These are phyloP conservation scores for Hanseniaspora guilliermondii DNA, from an alignment of 805 yeast species.

Conservation along the genomic window DNA sequence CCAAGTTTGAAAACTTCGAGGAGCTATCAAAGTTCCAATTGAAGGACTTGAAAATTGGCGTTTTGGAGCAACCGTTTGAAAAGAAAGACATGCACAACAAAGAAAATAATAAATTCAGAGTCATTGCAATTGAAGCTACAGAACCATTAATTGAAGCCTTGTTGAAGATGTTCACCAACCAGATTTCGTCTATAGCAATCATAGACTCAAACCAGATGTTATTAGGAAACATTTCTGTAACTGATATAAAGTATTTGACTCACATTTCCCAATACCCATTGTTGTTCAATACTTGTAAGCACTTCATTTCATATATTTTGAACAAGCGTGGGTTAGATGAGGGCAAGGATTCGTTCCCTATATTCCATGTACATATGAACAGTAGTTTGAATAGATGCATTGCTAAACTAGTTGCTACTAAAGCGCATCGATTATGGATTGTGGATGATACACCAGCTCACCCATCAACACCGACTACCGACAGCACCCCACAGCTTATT, in stretches of 20 bases:
- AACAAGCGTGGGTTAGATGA: constrained; percentile 82
- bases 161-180: constrained; percentile 66
- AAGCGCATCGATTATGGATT: constrained; percentile 80
- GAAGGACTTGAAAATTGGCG: constrained; percentile 66
- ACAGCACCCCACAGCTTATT: not conserved
- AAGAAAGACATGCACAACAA: constrained; percentile 1
- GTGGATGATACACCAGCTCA: constrained; percentile 40
- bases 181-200: constrained; percentile 85
- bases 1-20: constrained; percentile 73
- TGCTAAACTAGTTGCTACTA: constrained; percentile 91
- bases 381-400: constrained; percentile 77
- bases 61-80: constrained; percentile 32
- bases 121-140: constrained; percentile 76
- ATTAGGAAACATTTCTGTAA: constrained; percentile 85
- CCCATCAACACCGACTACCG: constrained; percentile 6
- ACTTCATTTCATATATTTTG: constrained; percentile 74
- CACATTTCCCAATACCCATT: constrained; percentile 76
- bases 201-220: constrained; percentile 65
- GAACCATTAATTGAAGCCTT: constrained; percentile 78
- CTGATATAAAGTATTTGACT: constrained; percentile 82
- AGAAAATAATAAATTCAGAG: constrained; percentile 32
- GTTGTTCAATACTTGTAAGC: constrained; percentile 70
- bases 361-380: constrained; percentile 75
- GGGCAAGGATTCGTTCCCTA: constrained; percentile 93
- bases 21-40: constrained; percentile 55